A percentile compares a stretch with the other conserved stretches of the same genome.
Conservation (phyloP, 352 stramenopile genomes). For the Peronospora destructor region DNA sequence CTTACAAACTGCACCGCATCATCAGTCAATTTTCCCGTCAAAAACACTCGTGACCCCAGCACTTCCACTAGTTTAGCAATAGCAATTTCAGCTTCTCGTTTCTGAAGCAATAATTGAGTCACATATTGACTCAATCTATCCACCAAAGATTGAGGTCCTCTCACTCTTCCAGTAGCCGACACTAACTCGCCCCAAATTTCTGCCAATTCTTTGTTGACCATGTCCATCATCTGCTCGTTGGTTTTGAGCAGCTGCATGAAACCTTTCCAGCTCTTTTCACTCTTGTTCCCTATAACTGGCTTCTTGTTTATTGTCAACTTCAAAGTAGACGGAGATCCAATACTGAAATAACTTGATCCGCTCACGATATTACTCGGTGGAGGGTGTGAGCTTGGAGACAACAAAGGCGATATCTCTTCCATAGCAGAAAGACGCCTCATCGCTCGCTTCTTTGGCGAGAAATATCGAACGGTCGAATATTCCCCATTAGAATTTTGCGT, state of each 20-base stretch:
- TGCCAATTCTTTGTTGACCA: slow-evolving; percentile 22
- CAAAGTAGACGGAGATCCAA: slow-evolving; percentile 14
- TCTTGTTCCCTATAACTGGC: slow-evolving; percentile 15
- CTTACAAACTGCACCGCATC: slow-evolving; percentile 32
- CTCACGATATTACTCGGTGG: slow-evolving; percentile 14
- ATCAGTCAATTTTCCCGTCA: slow-evolving; percentile 25
- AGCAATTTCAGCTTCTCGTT: slow-evolving; percentile 33
- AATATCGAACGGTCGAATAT: slow-evolving; percentile 14
- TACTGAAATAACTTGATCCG: slow-evolving; percentile 22
- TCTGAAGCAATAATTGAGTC: slow-evolving; percentile 35
- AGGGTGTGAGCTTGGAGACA: slow-evolving; percentile 6
- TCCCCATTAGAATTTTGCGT: slow-evolving; percentile 3
- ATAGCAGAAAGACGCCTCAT: not conserved
- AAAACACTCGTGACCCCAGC: slow-evolving; percentile 27
- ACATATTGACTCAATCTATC: slow-evolving; percentile 27
- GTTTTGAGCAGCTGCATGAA: slow-evolving; percentile 36
- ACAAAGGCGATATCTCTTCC: not conserved
- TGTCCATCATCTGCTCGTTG: slow-evolving; percentile 25
- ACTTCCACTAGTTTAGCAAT: slow-evolving; percentile 32
- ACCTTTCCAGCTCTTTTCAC: slow-evolving; percentile 28
- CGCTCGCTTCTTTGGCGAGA: slow-evolving; percentile 7
- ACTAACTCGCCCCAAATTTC: slow-evolving; percentile 24
- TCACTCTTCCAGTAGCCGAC: slow-evolving; percentile 5
- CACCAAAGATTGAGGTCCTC: slow-evolving; percentile 16
- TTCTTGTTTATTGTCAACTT: slow-evolving; percentile 20